Base-by-base conservation (phyloP, 1,284 basidiomycete species). In the Ceratobasidium theobromae region DNA sequence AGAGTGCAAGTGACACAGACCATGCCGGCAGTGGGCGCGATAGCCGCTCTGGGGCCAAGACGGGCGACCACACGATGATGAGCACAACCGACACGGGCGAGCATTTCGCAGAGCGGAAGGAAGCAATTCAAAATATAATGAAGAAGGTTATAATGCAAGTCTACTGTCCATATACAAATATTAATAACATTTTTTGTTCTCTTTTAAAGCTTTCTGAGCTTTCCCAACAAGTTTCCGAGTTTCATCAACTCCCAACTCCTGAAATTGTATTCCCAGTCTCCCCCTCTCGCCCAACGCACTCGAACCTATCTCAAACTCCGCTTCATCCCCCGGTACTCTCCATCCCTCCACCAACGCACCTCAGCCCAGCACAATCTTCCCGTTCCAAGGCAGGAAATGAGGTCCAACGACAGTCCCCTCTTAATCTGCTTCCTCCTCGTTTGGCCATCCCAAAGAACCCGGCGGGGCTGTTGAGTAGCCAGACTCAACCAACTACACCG, bases 1-100 rank as follows among this genome's bases (percentile, higher is more conserved):
- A 57, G 33, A 57, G 54, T 41, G 54, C 54, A 5, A 57, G 54
- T 21, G 54, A 57, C 27, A 57, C 54, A 14, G 54, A 57, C 40
- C 54, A 57, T 45, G 54, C 54, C 21, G 54, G 54, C 2, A 57
- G 54, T 21, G 54, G 54, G 21, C 38, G 41, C 27, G 54, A 57
- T 12, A 57, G 5, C 30, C 54, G 54, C 5, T 14, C 38, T 14
- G 54, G 54, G 11, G 18, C 38, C 11, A 57, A 57, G 27, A 33
- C 38, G 25, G 21, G 6, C 11, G 33, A 32, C 12, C 53, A 32
- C n/a, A 40, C 40, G 2, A 25, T 27, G 27, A 5, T 14, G 4
- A n/a, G 11, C 30, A 41, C 38, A 12, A 28, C 54, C 8, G 40
- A 45, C n/a, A 57, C 54, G 2, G 27, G 54, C 21, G 40, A 57